Evolutionary conservation across 768 basidiomycete genomes (phyloP), one percentile per base, ranked within the genome.

Genomic region (Termitomyces sp.): DNA sequence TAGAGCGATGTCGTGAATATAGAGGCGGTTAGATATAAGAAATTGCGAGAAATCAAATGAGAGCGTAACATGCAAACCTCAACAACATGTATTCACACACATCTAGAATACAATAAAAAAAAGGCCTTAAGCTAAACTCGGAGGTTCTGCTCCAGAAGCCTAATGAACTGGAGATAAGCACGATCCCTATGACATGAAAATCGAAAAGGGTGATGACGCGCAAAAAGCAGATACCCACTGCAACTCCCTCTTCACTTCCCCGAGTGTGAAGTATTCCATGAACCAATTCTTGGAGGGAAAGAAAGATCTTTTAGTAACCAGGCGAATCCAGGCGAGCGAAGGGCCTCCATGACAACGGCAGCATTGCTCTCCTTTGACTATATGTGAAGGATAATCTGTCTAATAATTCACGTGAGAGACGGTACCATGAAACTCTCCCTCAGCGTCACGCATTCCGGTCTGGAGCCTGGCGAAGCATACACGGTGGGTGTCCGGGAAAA

Each of bases 141-240:
- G 54, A 97, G 79, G 80, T 97, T 96, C 68, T 79, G 64, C 77
- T 93, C 88, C 57, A 96, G 80, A 54, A 83, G 87, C 63, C 87
- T 83, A 74, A 97, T 93, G 77, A 89, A 96, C 74, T 94, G 87
- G 50, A 97, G 89, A 71, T 97, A 97, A 11, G 94, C 91, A 62
- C 95, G 94, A 75, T 96, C 95, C 82, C 88, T 90, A 66, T 10
- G 26, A 21, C 8, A 3, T 23, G 26, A 15, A 3, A 23, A 17
- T 54, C 12, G 47, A 26, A 15, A 23, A 42, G 59, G 31, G 66
- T 44, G 30, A 44, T 40, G 23, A 45, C 50, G 9, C 23, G 53
- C 57, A 59, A 3, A 54, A 43, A 53, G 40, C 51, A 11, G 9
- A 55, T 33, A 89, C 90, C 60, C 64, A 91, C 91, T 88, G 87